Evolutionary conservation across 768 basidiomycete genomes (phyloP), one percentile per base, ranked within the genome.

Genomic region (Cubamyces lactineus): DNA sequence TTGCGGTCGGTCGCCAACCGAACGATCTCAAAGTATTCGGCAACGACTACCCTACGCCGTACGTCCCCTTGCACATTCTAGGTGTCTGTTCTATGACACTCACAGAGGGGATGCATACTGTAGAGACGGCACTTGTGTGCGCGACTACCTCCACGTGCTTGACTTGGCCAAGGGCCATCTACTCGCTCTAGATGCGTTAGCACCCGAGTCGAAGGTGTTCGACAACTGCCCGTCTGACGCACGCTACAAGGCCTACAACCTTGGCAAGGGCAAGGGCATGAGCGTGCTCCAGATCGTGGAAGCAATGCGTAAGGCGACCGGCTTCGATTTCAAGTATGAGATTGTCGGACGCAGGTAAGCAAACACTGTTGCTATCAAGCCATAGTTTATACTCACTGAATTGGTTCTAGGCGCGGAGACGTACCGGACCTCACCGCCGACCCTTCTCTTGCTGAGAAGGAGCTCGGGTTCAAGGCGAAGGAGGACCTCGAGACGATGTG

Each of bases 371-470:
- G 5, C 16, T 43, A 24, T 58, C 48, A 3, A n/a, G 4, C 5
- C 8, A 19, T 28, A 34, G 21, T 11, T 19, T 2, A 17, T 16
- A 39, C 43, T 45, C 17, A 46, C 57, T 70, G 30, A 66, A 45
- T 49, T 46, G 13, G 46, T n/a, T 15, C n/a, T 74, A 94, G 94
- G 65, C 84, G 86, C 43, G 96, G 96, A 3, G 97, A 99, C 72
- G 97, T 98, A 0, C 96, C 97, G 0, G 94, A 98, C 71, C 82
- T 99, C 50, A 97, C 94, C 8, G 97, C 96, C 3, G 90, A 99
- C 74, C 96, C 97, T 0, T 67, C 87, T 7, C 82, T 98, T 21
- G 97, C 97, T 0, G 86, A 96, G 78, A 86, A 86, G 72, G 96
- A 98, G 74, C 88, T 99, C 30, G 93, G 93, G 6, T 99, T 98